These are phyloP conservation scores for Cystoderma amianthinum DNA, from an alignment of 768 basidiomycete species.

Conservation along the genomic window DNA sequence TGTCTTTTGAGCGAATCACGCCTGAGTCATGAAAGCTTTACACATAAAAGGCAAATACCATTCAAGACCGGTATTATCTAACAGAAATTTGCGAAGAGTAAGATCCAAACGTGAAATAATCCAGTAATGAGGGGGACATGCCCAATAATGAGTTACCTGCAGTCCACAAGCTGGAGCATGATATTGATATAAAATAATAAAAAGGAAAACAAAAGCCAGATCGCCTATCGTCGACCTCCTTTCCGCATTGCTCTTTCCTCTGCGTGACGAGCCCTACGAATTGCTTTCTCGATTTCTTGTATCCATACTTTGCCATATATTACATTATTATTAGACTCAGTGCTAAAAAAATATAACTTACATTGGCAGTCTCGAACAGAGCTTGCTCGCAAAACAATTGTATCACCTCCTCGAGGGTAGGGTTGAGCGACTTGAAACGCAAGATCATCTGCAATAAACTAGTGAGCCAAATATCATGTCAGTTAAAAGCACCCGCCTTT, in stretches of 20 bases:
- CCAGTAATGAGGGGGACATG: no score
- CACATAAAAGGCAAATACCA: no score
- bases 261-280: slow-evolving; percentile 34
- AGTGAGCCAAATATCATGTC: background rate
- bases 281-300: slow-evolving; percentile 30
- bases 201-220: no score
- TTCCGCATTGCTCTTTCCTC: slow-evolving; percentile 29
- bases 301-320: slow-evolving; percentile 22
- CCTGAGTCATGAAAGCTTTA: no score
- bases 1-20: no score
- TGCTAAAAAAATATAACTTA: slow-evolving; percentile 10
- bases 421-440: slow-evolving; percentile 59
- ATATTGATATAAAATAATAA: no score
- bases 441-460: slow-evolving; percentile 46
- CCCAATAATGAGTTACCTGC: no score
- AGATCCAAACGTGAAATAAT: no score
- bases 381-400: slow-evolving; percentile 49
- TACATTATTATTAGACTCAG: background rate
- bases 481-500: slow-evolving; percentile 30
- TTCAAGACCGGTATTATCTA: no score
- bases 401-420: slow-evolving; percentile 71
- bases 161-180: no score
- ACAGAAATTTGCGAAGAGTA: no score
- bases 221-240: slow-evolving; percentile 2
- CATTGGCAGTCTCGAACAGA: slow-evolving; percentile 54